Base-by-base conservation (phyloP, 108 stramenopile species). In the Fragilaria radians region DNA sequence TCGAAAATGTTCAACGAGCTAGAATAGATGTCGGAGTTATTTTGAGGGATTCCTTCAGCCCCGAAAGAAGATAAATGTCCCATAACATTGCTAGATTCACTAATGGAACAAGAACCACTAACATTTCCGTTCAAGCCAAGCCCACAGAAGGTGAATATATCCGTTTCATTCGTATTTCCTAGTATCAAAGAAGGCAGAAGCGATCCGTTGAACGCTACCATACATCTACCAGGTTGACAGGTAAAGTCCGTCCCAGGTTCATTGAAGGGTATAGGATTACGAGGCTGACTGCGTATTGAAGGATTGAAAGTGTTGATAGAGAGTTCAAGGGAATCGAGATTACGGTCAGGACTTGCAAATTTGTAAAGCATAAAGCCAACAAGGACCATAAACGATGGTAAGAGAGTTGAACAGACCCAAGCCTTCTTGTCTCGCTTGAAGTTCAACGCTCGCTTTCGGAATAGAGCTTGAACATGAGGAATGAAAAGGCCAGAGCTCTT, bases 391-490 rank as follows among this genome's bases (percentile, higher is more conserved):
- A 87, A 22, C 25, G 68, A 70, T 26, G 89, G 89, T 17, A 82
- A 54, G 61, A 91, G 78, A 0, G 83, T 87, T 7, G 85, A 87
- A 48, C 79, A 91, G 42, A 48, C 68, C 87, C 87, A 93, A 4
- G 87, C 83, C 70, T 89, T 93, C 52, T 88, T 89, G 73, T 93
- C 91, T 33, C 91, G 57, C 22, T 77, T 80, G 73, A 93, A 93
- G 61, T 88, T 85, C 28, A 77, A 57, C 18, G 82, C 85, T 4
- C 91, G 68, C 63, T 93, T 93, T 11, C 53, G 27, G 28, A 86
- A 85, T 32, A 93, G 61, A 36, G 87, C 85, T 46, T 59, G 52
- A 46, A 93, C 77, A 58, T 93, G 91, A 49, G 69, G 67, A 24
- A 54, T 57, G 55, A 91, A 87, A 34, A 79, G 64, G 24, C 65